Evolutionary conservation across 257 asterid genomes (phyloP).

Genomic region (Solanum commersonii): DNA sequence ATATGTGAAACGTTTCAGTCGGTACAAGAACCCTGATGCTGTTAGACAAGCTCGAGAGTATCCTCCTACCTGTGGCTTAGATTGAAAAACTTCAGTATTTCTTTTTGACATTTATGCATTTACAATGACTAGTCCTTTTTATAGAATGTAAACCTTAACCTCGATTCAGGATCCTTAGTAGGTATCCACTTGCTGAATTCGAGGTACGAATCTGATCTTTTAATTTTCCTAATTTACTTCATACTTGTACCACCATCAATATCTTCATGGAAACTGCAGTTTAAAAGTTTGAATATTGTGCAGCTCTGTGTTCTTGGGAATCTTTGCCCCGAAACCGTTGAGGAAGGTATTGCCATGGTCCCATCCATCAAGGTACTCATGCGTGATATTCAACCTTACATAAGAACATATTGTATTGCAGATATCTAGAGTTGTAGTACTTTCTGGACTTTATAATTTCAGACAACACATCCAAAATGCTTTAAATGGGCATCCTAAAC

Average conservation of each 20-base stretch:
- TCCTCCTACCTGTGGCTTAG: slow-evolving; percentile 27
- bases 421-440: neutral
- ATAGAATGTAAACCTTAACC: slow-evolving; percentile 26
- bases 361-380: slow-evolving; percentile 84
- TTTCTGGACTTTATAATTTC: neutral
- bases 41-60: slow-evolving; percentile 99
- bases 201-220: slow-evolving; percentile 36
- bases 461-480: neutral
- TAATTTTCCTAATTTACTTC: neutral
- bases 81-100: neutral
- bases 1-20: slow-evolving; percentile 97
- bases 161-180: slow-evolving; percentile 59
- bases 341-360: slow-evolving; percentile 92
- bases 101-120: neutral
- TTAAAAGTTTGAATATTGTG: slow-evolving; percentile 4
- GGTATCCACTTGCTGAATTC: slow-evolving; percentile 83
- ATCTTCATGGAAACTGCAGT: neutral
- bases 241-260: neutral
- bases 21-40: slow-evolving; percentile 94
- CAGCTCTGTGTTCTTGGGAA: slow-evolving; percentile 91
- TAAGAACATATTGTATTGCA: neutral
- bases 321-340: slow-evolving; percentile 90
- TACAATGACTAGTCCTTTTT: neutral
- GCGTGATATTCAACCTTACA: neutral
- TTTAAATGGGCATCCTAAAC: neutral